Evolutionary conservation across 495 filamentous ascomycete species (phyloP).

Genomic region (Hypomontagnella monticulosa): DNA sequence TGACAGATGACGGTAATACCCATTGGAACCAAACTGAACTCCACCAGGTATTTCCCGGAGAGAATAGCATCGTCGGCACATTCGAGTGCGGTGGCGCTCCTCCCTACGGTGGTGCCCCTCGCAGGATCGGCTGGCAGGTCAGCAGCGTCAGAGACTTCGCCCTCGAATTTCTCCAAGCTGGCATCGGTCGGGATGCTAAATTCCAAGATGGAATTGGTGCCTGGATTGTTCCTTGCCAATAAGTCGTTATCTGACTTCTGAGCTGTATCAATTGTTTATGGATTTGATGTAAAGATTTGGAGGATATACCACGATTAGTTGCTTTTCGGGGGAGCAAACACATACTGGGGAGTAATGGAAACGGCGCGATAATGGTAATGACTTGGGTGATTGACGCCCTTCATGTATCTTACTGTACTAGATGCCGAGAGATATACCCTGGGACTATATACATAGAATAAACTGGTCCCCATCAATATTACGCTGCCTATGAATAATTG

Average conservation of each 20-base stretch:
- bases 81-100: slow-evolving; percentile 36
- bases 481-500: too few species aligned
- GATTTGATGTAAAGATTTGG: background rate
- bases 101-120: slow-evolving; percentile 12
- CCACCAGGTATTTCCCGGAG: slow-evolving; percentile 40
- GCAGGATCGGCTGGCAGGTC: slow-evolving; percentile 41
- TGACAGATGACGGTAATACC: slow-evolving; percentile 28
- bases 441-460: too few species aligned
- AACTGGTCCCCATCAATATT: too few species aligned
- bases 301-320: slow-evolving; percentile 6
- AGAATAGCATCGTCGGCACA: slow-evolving; percentile 35
- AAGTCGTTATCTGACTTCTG: background rate
- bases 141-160: slow-evolving; percentile 40
- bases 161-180: slow-evolving; percentile 43
- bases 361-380: slow-evolving; percentile 11
- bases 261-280: slow-evolving; percentile 3
- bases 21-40: slow-evolving; percentile 38
- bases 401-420: too few species aligned
- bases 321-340: background rate
- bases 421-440: too few species aligned
- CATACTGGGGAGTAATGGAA: background rate
- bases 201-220: slow-evolving; percentile 43
- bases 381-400: background rate
- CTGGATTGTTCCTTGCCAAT: slow-evolving; percentile 44
- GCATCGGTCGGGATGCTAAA: slow-evolving; percentile 33